Evolutionary conservation across 306 rosid species (phyloP).

Genomic region (Amphicarpaea edgeworthii): DNA sequence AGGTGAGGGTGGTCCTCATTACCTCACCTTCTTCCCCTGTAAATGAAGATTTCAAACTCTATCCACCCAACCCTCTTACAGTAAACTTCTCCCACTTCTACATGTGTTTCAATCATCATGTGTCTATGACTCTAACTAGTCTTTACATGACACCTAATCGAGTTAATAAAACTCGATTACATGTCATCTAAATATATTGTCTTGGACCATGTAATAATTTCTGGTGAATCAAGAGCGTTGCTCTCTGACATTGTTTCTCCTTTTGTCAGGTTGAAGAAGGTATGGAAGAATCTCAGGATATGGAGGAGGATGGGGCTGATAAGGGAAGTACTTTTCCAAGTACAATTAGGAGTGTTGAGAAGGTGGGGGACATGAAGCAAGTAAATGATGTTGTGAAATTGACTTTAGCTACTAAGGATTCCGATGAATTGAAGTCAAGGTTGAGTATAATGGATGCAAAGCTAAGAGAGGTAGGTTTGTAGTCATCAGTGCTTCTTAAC

Average conservation of each 20-base stretch:
- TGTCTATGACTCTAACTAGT: neutral
- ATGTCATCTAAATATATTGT: no score
- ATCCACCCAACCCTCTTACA: conserved; percentile 48
- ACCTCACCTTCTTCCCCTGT: conserved; percentile 64
- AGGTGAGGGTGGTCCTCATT: conserved; percentile 66
- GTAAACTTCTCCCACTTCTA: conserved; percentile 42
- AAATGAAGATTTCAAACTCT: conserved; percentile 64
- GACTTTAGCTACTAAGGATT: conserved; percentile 53
- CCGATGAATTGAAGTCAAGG: conserved; percentile 64
- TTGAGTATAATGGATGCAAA: conserved; percentile 60
- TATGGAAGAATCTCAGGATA: conserved; percentile 47
- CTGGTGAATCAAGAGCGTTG: neutral
- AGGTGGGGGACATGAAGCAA: conserved; percentile 50
- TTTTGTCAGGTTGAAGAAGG: conserved; percentile 53
- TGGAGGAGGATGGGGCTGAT: conserved; percentile 51
- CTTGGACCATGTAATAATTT: neutral
- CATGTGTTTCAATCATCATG: neutral
- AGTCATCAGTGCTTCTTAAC: conserved; percentile 33
- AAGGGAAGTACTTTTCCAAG: conserved; percentile 25
- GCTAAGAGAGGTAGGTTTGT: conserved; percentile 83
- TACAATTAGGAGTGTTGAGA: conserved; percentile 33
- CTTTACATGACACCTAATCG: neutral
- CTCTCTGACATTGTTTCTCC: neutral
- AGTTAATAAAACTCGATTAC: neutral
- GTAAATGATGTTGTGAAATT: conserved; percentile 42